Conservation (phyloP, 805 yeast species). For the Metschnikowia orientalis region DNA sequence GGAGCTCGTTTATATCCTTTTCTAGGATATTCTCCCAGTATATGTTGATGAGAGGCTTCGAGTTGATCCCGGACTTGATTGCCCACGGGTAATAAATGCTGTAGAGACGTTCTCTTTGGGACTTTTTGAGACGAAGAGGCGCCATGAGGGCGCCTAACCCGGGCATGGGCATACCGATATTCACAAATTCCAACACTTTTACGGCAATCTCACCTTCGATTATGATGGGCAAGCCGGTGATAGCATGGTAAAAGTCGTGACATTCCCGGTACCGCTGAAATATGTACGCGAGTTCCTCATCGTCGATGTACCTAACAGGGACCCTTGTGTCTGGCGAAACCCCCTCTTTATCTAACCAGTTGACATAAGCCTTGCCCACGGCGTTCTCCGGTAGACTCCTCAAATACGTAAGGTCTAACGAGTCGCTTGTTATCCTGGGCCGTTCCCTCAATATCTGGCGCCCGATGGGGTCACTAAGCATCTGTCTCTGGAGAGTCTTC, state of each 20-base stretch:
- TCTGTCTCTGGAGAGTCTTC: slow-evolving; percentile 55
- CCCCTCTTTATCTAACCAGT: slow-evolving; percentile 81
- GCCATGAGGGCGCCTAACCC: slow-evolving; percentile 90
- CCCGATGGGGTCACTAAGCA: slow-evolving; percentile 75
- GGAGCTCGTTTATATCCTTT: slow-evolving; percentile 65
- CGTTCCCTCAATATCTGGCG: slow-evolving; percentile 71
- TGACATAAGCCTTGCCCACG: slow-evolving; percentile 72
- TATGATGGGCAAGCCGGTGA: slow-evolving; percentile 83
- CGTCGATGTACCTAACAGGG: slow-evolving; percentile 80
- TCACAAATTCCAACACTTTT: slow-evolving; percentile 87
- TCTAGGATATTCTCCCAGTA: slow-evolving; percentile 87
- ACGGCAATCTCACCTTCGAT: slow-evolving; percentile 97
- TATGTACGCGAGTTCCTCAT: slow-evolving; percentile 88
- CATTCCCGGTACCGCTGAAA: slow-evolving; percentile 93
- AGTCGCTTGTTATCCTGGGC: slow-evolving; percentile 76
- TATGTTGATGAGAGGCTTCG: slow-evolving; percentile 77
- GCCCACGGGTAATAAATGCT: slow-evolving; percentile 89
- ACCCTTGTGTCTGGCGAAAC: slow-evolving; percentile 93
- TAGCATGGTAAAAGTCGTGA: slow-evolving; percentile 93
- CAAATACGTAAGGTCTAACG: slow-evolving; percentile 60
- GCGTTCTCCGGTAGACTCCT: slow-evolving; percentile 60
- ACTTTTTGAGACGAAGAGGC: slow-evolving; percentile 65
- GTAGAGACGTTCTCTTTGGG: slow-evolving; percentile 60
- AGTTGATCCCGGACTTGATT: slow-evolving; percentile 59
- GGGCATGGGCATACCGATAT: slow-evolving; percentile 92